Base-by-base conservation (phyloP, 768 basidiomycete species). In the Amylocystis lapponica region DNA sequence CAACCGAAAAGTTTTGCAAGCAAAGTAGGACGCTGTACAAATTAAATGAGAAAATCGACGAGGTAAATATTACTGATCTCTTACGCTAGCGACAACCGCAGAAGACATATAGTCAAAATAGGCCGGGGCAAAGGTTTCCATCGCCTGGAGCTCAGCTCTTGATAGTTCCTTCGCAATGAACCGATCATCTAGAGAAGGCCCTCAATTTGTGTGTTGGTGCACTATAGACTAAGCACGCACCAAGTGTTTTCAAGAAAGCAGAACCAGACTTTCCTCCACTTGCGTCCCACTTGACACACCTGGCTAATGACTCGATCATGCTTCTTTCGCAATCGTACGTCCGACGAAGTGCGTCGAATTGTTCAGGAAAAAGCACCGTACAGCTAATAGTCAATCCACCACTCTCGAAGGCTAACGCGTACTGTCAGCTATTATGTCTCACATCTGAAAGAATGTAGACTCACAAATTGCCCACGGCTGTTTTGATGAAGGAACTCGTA, bases 61-160 rank as follows among this genome's bases (percentile, higher is more conserved):
- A n/a, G n/a, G n/a, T n/a, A n/a, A n/a, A n/a, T n/a, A n/a, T n/a
- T n/a, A n/a, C 25, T 2, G 19, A 36, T 22, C 39, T 66, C 85
- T 45, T 26, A 94, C 93, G 52, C 88, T 80, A 27, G 83, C 83
- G 39, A 81, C 78, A 13, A 96, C 81, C 2, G 92, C 88, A n/a
- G 87, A 90, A 1, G 91, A 87, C 85, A 97, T 94, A 60, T 98
- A 99, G 49, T 94, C 87, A 56, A 99, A 98, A 62, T 99, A 99
- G 2, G 90, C 86, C 0, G 95, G 96, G 12, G 92, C 95, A 64
- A 99, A 98, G 0, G 86, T 89, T 53, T 94, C 90, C 81, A 98
- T 88, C 0, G 90, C 89, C 59, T 95, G 90, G 51, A 97, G 68
- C 57, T 99, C 96, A 23, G 87, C 74, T 45, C 79, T 76, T 0